These are phyloP conservation scores for Theobroma cacao DNA, from an alignment of 345 rosid species.

Conservation along the genomic window DNA sequence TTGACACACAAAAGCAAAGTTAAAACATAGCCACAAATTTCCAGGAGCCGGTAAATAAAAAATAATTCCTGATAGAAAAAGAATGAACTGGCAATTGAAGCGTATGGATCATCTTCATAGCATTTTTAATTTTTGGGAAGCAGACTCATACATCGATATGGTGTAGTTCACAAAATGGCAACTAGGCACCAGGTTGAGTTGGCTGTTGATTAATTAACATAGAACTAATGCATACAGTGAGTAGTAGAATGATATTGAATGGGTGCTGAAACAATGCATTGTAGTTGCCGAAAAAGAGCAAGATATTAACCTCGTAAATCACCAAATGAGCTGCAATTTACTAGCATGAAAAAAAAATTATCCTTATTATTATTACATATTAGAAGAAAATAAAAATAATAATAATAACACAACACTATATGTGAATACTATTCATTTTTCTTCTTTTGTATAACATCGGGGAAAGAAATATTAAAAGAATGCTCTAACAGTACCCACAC, in stretches of 20 bases:
- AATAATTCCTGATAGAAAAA: not conserved
- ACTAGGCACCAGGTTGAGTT: not conserved
- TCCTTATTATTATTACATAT: slow-evolving; percentile 28
- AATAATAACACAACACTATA: slow-evolving; percentile 22
- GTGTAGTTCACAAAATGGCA: not conserved
- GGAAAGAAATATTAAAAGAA: slow-evolving; percentile 32
- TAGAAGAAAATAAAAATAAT: slow-evolving; percentile 7
- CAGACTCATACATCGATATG: not conserved
- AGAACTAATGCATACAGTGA: not conserved
- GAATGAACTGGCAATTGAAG: not conserved
- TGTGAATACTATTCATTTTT: slow-evolving; percentile 8
- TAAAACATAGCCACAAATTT: not conserved
- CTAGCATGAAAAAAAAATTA: not conserved
- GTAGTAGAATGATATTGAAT: not conserved
- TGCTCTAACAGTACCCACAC: slow-evolving; percentile 33
- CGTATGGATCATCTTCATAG: not conserved
- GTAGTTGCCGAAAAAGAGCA: not conserved
- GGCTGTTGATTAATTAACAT: not conserved
- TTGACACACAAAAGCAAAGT: not conserved
- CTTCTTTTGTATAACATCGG: slow-evolving; percentile 23
- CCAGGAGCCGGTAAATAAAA: not conserved
- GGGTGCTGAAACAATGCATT: not conserved
- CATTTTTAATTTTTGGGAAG: not conserved
- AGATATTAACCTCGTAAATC: not conserved
- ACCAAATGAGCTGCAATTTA: not conserved